Conservation (phyloP, 139 green algal species). For the Chara braunii region DNA sequence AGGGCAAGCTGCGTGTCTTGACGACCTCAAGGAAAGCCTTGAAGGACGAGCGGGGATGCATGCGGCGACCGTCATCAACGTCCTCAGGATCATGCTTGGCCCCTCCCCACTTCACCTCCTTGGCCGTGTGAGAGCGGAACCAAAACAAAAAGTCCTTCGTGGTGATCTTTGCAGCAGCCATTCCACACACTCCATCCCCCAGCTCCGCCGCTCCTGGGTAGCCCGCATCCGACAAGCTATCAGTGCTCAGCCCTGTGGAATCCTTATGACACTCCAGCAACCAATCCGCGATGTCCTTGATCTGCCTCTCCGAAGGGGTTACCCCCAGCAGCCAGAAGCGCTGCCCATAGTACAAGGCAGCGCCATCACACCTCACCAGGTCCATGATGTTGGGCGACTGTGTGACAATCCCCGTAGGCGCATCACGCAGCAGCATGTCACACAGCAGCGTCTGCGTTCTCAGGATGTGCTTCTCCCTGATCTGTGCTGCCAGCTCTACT, state of each 20-base stretch:
- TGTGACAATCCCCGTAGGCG: conserved; percentile 39
- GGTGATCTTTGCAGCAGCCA: conserved; percentile 40
- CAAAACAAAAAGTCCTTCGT: conserved; percentile 44
- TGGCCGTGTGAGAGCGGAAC: conserved; percentile 40
- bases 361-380: conserved; percentile 40
- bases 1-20: conserved; percentile 20
- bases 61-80: conserved; percentile 25
- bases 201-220: conserved; percentile 26
- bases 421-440: conserved; percentile 43
- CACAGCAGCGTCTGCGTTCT: conserved; percentile 44
- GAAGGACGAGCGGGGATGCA: conserved; percentile 40
- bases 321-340: conserved; percentile 36
- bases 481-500: conserved; percentile 36
- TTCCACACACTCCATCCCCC: conserved; percentile 29
- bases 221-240: conserved; percentile 32
- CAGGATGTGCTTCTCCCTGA: conserved; percentile 42
- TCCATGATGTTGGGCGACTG: conserved; percentile 45
- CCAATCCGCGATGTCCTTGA: conserved; percentile 29
- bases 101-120: conserved; percentile 38
- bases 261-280: conserved; percentile 34
- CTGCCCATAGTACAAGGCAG: conserved; percentile 29
- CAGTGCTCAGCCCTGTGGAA: conserved; percentile 36
- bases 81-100: conserved; percentile 24
- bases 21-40: conserved; percentile 42
- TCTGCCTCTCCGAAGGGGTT: conserved; percentile 30